Evolutionary conservation across 2,329 filamentous ascomycete species (phyloP).

Genomic region (Ceratocystis smalleyi): DNA sequence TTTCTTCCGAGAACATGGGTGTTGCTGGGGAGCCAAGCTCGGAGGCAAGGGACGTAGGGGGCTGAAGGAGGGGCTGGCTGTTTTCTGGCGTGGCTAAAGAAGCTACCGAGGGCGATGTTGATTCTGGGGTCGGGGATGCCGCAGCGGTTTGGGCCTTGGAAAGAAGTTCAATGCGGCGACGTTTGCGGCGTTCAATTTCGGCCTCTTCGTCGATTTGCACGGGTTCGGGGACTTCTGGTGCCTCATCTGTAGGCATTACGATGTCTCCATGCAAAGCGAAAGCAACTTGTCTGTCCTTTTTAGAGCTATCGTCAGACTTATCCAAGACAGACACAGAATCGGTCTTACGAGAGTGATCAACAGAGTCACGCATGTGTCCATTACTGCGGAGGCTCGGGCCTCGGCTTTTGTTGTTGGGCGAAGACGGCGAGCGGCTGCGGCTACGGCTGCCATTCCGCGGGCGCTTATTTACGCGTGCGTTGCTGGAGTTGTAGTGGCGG

Average conservation of each 20-base stretch:
- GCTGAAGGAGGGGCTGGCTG: slow-evolving; percentile 22
- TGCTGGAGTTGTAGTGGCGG: slow-evolving; percentile 25
- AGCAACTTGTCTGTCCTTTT: slow-evolving; percentile 14
- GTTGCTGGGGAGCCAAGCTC: neutral
- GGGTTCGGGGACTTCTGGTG: slow-evolving; percentile 25
- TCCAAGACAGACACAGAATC: slow-evolving; percentile 5
- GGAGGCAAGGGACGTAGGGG: slow-evolving; percentile 26
- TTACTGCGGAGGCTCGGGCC: slow-evolving; percentile 22
- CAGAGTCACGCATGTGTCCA: slow-evolving; percentile 20
- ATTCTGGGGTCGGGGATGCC: slow-evolving; percentile 44
- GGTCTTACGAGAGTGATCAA: slow-evolving; percentile 32
- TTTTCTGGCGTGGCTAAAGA: neutral
- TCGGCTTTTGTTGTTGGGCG: slow-evolving; percentile 25
- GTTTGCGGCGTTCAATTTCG: slow-evolving; percentile 70
- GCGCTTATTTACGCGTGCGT: slow-evolving; percentile 38
- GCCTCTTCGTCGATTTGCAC: slow-evolving; percentile 63
- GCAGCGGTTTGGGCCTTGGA: slow-evolving; percentile 65
- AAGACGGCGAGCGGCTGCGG: slow-evolving; percentile 33
- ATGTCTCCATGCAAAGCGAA: slow-evolving; percentile 12
- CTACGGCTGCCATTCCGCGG: slow-evolving; percentile 35
- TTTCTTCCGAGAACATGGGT: slow-evolving; percentile 11
- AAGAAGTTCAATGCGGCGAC: slow-evolving; percentile 68
- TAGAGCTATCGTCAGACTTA: slow-evolving; percentile 35
- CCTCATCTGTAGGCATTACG: slow-evolving; percentile 11
- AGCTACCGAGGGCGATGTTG: slow-evolving; percentile 34